phyloP scores from a whole-genome alignment of 352 stramenopile genomes.

The Phytophthora lateralis region DNA sequence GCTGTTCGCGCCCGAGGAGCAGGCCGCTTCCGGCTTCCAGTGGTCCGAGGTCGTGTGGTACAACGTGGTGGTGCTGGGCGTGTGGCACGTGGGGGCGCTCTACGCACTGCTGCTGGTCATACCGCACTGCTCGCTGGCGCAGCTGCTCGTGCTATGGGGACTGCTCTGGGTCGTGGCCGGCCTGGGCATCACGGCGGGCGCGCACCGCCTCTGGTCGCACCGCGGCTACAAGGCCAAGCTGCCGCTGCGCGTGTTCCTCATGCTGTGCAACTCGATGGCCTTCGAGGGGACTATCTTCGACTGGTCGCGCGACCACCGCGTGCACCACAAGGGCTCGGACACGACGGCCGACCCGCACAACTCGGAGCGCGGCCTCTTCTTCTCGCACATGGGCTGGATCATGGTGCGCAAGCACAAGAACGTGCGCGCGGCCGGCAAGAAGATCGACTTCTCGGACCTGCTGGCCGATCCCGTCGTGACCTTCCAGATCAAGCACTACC shows the following conservation, averaged over 20 bases:
- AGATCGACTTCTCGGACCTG: slow-evolving; percentile 96
- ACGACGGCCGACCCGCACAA: slow-evolving; percentile 96
- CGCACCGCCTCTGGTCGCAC: slow-evolving; percentile 97
- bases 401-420: slow-evolving; percentile 98
- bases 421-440: slow-evolving; percentile 77
- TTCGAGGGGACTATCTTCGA: slow-evolving; percentile 97
- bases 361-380: slow-evolving; percentile 97
- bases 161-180: slow-evolving; percentile 80
- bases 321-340: slow-evolving; percentile 99
- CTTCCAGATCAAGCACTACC: slow-evolving; percentile 96
- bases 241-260: slow-evolving; percentile 93
- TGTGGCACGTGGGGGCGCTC: slow-evolving; percentile 78
- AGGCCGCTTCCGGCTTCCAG: slow-evolving; percentile 44
- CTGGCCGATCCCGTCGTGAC: slow-evolving; percentile 93
- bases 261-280: slow-evolving; percentile 98
- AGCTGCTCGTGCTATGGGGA: slow-evolving; percentile 70
- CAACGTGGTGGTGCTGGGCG: slow-evolving; percentile 68
- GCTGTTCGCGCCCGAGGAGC: slow-evolving; percentile 39
- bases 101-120: slow-evolving; percentile 75
- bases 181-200: slow-evolving; percentile 97
- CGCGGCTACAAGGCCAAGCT: slow-evolving; percentile 95
- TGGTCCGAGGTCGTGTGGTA: slow-evolving; percentile 88
- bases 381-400: slow-evolving; percentile 99
- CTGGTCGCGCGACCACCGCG: slow-evolving; percentile 98
- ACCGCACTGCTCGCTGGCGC: slow-evolving; percentile 42